Percentiles rank a stretch among this genome's conserved stretches.
Conservation (phyloP, 2,329 filamentous ascomycete species). For the Penicillium sp. region DNA sequence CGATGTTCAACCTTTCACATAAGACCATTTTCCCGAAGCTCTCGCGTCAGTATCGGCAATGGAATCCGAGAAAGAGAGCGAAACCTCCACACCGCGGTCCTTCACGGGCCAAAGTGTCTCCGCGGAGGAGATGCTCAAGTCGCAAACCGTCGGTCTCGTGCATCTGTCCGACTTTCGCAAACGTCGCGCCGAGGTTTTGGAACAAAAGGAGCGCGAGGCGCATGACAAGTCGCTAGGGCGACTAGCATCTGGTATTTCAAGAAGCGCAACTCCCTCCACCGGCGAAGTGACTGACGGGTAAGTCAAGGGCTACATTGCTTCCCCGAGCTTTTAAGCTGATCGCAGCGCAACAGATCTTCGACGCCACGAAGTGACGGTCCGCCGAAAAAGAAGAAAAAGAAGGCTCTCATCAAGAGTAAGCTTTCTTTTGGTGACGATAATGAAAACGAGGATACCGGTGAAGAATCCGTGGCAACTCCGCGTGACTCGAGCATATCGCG, state of each 20-base stretch:
- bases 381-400: conserved; percentile 59
- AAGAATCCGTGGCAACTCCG: conserved; percentile 36
- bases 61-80: conserved; percentile 34
- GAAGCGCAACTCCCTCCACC: conserved; percentile 50
- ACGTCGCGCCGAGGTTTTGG: conserved; percentile 87
- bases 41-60: neutral
- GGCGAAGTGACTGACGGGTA: conserved; percentile 58
- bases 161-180: conserved; percentile 93
- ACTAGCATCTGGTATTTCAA: conserved; percentile 45
- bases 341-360: conserved; percentile 56
- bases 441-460: conserved; percentile 56
- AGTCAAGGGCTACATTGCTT: conserved; percentile 31
- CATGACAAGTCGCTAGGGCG: conserved; percentile 59
- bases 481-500: conserved; percentile 40
- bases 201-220: conserved; percentile 80
- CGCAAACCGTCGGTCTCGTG: conserved; percentile 85
- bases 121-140: conserved; percentile 77
- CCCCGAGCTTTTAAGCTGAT: conserved; percentile 45
- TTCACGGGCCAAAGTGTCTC: conserved; percentile 76
- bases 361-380: conserved; percentile 47
- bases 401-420: conserved; percentile 57
- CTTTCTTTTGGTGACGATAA: conserved; percentile 66
- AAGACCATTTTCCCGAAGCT: neutral
- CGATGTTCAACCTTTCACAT: neutral
- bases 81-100: conserved; percentile 47